phyloP scores from a whole-genome alignment of 257 asterid genomes.

The Solanum neorickii region DNA sequence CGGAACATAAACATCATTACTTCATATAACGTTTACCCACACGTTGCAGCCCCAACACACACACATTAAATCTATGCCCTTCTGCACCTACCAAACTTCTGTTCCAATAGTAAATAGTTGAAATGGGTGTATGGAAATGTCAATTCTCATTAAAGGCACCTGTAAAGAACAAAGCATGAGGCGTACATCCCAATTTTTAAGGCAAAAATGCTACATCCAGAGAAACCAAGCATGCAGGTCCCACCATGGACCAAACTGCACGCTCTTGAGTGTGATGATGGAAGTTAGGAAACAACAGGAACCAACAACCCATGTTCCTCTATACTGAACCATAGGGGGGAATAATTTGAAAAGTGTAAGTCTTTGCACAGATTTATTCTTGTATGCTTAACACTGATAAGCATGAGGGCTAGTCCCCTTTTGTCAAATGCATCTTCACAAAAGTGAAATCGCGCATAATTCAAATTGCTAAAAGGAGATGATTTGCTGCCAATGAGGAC shows the following conservation, averaged over 20 bases:
- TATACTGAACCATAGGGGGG: neutral
- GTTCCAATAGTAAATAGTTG: neutral
- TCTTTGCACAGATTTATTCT: neutral
- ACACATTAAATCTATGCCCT: neutral
- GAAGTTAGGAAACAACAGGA: neutral
- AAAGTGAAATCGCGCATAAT: neutral
- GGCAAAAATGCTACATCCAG: neutral
- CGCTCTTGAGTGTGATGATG: neutral
- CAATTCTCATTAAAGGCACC: neutral
- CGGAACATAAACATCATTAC: neutral
- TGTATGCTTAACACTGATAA: neutral
- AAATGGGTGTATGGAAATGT: neutral
- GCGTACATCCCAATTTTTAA: neutral
- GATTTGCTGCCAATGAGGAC: neutral
- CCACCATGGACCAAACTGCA: neutral
- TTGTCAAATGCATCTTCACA: neutral
- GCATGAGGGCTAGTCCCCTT: neutral
- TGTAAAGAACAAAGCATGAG: neutral
- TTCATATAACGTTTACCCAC: neutral
- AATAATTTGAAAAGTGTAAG: neutral
- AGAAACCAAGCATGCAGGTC: neutral
- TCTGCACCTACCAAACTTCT: neutral
- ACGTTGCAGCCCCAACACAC: neutral
- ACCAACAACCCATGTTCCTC: neutral
- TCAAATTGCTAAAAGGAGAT: neutral